Base-by-base conservation (phyloP, 495 filamentous ascomycete genomes). In the Viridothelium virens region DNA sequence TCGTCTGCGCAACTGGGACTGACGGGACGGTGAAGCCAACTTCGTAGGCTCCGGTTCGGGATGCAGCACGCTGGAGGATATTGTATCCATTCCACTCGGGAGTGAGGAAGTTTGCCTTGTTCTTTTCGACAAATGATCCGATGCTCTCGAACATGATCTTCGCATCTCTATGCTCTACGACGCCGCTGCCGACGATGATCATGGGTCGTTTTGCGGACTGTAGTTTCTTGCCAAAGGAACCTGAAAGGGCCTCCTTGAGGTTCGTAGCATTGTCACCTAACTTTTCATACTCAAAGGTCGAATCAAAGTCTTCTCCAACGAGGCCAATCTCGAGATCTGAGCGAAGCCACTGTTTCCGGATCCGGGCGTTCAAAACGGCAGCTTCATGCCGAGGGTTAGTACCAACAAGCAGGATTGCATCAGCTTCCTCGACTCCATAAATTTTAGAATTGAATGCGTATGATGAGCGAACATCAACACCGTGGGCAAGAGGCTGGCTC, bases 21-120 rank as follows among this genome's bases (percentile, higher is more conserved):
- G 90, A 94, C 25, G 92, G 91, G 1, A 87, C 83, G 50, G 89
- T 89, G 77, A 97, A 98, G 74, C 94, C 94, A 71, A 98, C 84
- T 77, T 98, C 94, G 76, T 91, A 98, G 56, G 94, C 94, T 70
- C 90, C 94, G 25, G 87, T 87, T 61, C 94, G 86, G 62, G 95
- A 97, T 64, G 94, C 94, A 16, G 89, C 89, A 65, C 92, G 86
- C 79, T 98, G 94, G 53, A 98, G 87, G 61, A 98, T 85, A 74
- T 96, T 98, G 82, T 92, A 98, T 65, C 92, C 94, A 77, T 96
- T 93, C 91, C 95, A 97, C 70, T 96, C 91, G 33, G 87, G 83
- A 3, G 89, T 94, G 65, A 85, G 79, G 83, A 98, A 96, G 79
- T 89, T 96, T 70, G 81, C 78, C 62, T 90, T 84, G 74, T 96